A percentile compares a stretch with the other conserved stretches of the same genome.
Evolutionary conservation across 352 stramenopile genomes (phyloP).

Genomic region (Phytopythium montanum): DNA sequence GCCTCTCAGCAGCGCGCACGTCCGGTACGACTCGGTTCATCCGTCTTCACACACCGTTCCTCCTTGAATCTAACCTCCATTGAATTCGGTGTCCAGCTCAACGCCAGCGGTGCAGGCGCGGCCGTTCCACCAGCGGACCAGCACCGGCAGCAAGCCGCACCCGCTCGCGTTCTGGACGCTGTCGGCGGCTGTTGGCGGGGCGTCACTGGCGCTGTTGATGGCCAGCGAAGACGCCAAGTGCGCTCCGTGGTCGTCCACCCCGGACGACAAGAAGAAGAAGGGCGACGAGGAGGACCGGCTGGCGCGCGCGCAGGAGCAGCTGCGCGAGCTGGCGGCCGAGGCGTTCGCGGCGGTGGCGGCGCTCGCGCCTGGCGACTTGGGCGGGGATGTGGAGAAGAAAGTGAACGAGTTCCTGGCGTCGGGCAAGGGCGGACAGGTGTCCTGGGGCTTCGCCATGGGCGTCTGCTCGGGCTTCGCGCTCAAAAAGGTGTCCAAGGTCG

Average conservation of each 20-base stretch:
- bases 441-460: slow-evolving; percentile 89
- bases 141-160: background rate
- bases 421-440: slow-evolving; percentile 75
- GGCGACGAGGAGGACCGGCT: slow-evolving; percentile 31
- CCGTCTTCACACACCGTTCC: background rate
- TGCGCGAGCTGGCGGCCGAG: slow-evolving; percentile 35
- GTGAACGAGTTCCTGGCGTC: slow-evolving; percentile 61
- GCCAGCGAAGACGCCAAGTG: slow-evolving; percentile 12
- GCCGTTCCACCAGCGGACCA: background rate
- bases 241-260: slow-evolving; percentile 18
- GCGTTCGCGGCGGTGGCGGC: slow-evolving; percentile 33
- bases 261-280: slow-evolving; percentile 21
- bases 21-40: background rate
- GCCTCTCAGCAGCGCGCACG: background rate
- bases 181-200: background rate
- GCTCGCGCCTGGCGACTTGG: slow-evolving; percentile 35
- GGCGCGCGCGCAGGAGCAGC: slow-evolving; percentile 59
- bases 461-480: slow-evolving; percentile 88
- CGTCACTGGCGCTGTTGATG: slow-evolving; percentile 3
- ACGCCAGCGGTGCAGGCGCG: background rate
- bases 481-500: slow-evolving; percentile 90
- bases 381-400: slow-evolving; percentile 41
- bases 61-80: no score
- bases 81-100: background rate
- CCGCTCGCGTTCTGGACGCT: background rate